These are phyloP conservation scores for Lodderomyces orthopsilosis DNA, from an alignment of 1,139 yeast genomes.

Conservation along the genomic window DNA sequence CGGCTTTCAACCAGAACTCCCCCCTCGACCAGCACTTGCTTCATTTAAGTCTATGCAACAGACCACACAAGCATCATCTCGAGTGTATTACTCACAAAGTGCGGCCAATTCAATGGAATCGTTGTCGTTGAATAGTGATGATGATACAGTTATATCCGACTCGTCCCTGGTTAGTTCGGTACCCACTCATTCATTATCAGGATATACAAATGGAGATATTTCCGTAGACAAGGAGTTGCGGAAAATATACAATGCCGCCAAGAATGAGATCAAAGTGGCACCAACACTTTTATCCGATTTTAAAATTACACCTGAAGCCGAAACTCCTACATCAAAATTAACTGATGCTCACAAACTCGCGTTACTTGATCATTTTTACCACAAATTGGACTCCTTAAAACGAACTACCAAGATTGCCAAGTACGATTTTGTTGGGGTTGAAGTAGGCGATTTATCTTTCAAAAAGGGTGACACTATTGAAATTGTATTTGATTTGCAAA, in stretches of 20 bases:
- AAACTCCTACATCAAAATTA: background rate
- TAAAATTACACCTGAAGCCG: background rate
- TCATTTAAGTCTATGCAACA: constrained; percentile 3
- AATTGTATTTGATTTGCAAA: constrained; percentile 34
- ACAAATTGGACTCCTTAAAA: constrained; percentile 12
- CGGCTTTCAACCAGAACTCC: constrained; percentile 19
- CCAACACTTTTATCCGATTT: constrained; percentile 21
- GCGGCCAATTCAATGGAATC: constrained; percentile 20
- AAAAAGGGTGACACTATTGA: constrained; percentile 34
- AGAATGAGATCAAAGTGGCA: constrained; percentile 32
- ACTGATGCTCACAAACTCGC: constrained; percentile 2
- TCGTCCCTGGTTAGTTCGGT: constrained; percentile 17
- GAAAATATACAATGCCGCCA: constrained; percentile 34
- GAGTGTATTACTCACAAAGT: constrained; percentile 2
- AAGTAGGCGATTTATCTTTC: constrained; percentile 43
- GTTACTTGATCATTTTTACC: constrained; percentile 3
- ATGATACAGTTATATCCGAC: constrained; percentile 17
- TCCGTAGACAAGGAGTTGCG: constrained; percentile 21
- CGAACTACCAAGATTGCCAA: constrained; percentile 20
- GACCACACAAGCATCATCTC: background rate
- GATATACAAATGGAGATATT: constrained; percentile 16
- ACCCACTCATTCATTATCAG: constrained; percentile 18
- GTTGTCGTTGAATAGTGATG: constrained; percentile 16
- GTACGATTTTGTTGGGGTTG: constrained; percentile 29
- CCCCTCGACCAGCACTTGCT: constrained; percentile 25